These are phyloP conservation scores for Volvariella volvacea DNA, from an alignment of 1,284 basidiomycete genomes.

Conservation along the genomic window DNA sequence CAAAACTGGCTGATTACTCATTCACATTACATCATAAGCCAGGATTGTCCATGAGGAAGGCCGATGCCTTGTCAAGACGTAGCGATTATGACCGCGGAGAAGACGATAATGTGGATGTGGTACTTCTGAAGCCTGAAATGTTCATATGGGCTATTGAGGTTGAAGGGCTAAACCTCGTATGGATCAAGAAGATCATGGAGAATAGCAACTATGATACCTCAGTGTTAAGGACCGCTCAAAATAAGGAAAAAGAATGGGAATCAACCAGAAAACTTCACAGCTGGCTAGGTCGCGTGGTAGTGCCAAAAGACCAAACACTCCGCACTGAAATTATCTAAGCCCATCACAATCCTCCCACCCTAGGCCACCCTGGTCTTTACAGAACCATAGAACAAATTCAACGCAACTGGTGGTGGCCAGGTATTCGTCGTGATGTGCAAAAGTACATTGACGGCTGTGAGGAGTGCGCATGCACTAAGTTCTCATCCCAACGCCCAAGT, in stretches of 20 bases:
- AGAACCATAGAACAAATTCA: slow-evolving; percentile 29
- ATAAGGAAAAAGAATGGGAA: slow-evolving; percentile 9
- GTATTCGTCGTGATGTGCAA: slow-evolving; percentile 18
- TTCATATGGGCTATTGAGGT: slow-evolving; percentile 1
- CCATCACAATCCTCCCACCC: slow-evolving; percentile 21
- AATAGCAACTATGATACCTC: neutral
- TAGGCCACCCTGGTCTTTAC: slow-evolving; percentile 34
- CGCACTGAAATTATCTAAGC: slow-evolving; percentile 14
- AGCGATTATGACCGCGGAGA: slow-evolving; percentile 24
- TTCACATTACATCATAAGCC: slow-evolving; percentile 31
- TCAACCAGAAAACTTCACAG: too few species aligned
- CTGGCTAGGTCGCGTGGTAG: slow-evolving; percentile 13
- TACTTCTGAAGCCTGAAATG: slow-evolving; percentile 19
- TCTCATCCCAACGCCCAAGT: slow-evolving; percentile 9
- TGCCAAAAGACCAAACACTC: slow-evolving; percentile 15
- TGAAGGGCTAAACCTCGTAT: neutral
- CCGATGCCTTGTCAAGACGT: slow-evolving; percentile 34
- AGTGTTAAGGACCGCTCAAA: too few species aligned
- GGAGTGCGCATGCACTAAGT: slow-evolving; percentile 31
- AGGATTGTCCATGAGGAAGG: slow-evolving; percentile 22
- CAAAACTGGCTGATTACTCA: neutral
- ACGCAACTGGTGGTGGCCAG: slow-evolving; percentile 38
- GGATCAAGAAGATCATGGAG: neutral
- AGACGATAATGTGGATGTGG: slow-evolving; percentile 18
- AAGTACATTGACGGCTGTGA: slow-evolving; percentile 31